phyloP scores from a whole-genome alignment of 257 asterid genomes.

The Anisodus acutangulus region DNA sequence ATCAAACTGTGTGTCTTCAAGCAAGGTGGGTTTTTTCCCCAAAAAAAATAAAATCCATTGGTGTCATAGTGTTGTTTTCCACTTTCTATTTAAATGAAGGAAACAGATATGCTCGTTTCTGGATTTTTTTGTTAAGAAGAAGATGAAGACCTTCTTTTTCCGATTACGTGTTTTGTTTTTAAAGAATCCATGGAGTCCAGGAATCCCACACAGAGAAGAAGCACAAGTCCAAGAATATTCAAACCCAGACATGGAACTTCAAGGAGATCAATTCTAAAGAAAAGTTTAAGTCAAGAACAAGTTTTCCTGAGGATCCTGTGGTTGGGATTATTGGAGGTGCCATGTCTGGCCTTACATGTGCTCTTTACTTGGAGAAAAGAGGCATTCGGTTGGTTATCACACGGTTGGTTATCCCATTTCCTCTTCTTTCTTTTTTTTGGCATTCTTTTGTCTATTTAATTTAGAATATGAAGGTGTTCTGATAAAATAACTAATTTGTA shows the following conservation, averaged over 20 bases:
- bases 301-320: conserved; percentile 70
- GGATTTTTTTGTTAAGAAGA: too few relatives aligned
- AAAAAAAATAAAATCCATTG: too few relatives aligned
- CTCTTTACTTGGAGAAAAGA: conserved; percentile 84
- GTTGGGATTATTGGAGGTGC: conserved; percentile 96
- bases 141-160: too few relatives aligned
- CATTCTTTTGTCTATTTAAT: background rate
- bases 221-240: conserved; percentile 45
- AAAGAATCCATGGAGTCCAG: background rate
- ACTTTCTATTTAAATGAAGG: too few relatives aligned
- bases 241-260: conserved; percentile 67
- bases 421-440: background rate
- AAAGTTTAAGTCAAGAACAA: conserved; percentile 87
- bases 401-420: conserved; percentile 53
- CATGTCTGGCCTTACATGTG: conserved; percentile 84
- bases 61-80: too few relatives aligned
- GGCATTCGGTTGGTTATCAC: conserved; percentile 75
- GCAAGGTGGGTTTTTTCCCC: too few relatives aligned
- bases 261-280: conserved; percentile 74
- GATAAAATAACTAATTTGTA: background rate
- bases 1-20: too few relatives aligned
- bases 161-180: background rate
- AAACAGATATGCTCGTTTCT: too few relatives aligned
- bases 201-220: conserved; percentile 37
- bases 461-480: background rate